Conservation (phyloP, 768 basidiomycete species). For the Lyophyllum decastes region DNA sequence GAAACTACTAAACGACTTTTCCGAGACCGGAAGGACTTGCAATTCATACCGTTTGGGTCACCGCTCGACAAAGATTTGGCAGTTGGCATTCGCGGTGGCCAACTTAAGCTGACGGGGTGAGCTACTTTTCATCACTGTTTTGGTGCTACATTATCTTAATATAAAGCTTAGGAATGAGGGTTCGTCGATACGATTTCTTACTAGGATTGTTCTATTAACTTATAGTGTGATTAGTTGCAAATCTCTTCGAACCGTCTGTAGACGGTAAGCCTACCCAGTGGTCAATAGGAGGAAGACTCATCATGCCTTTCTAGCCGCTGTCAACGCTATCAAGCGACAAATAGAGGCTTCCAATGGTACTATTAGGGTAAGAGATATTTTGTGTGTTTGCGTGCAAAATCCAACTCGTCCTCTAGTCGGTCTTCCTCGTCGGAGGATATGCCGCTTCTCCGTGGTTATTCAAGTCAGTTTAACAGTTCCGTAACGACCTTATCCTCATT, state of each 20-base stretch:
- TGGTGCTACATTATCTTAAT: background rate
- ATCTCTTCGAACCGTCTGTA: constrained; percentile 78
- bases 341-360: constrained; percentile 67
- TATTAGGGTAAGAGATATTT: constrained; percentile 51
- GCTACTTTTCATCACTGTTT: constrained; percentile 12
- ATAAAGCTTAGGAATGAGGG: constrained; percentile 29
- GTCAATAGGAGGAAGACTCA: background rate
- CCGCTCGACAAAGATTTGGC: constrained; percentile 71
- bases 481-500: too few species aligned
- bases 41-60: constrained; percentile 77
- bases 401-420: constrained; percentile 46
- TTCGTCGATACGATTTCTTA: constrained; percentile 13
- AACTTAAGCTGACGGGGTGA: constrained; percentile 71
- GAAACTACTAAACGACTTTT: constrained; percentile 83
- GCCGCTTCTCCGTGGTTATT: constrained; percentile 85
- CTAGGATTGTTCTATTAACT: background rate
- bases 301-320: constrained; percentile 46
- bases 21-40: constrained; percentile 63
- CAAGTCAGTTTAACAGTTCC: constrained; percentile 25
- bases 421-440: constrained; percentile 83
- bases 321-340: constrained; percentile 68
- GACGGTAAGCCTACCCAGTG: constrained; percentile 37
- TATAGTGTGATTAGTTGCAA: constrained; percentile 54
- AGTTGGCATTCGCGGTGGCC: constrained; percentile 74
- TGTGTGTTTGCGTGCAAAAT: background rate